Percentiles rank a stretch among this genome's conserved stretches.
Evolutionary conservation across 495 filamentous ascomycete genomes (phyloP).

Genomic region (Delitschia confertaspora): DNA sequence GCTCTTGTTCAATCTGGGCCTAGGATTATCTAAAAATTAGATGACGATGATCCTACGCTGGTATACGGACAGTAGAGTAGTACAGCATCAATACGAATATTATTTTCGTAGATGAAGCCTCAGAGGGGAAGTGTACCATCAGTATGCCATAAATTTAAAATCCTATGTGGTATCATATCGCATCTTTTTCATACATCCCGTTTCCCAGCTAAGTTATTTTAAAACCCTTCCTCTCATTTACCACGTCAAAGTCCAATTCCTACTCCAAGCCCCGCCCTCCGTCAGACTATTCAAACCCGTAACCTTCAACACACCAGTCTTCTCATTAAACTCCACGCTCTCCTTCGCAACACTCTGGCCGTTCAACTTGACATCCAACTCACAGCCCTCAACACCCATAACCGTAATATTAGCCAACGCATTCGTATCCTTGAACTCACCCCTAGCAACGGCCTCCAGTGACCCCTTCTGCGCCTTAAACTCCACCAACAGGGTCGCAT

Average conservation of each 20-base stretch:
- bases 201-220: too few relatives aligned
- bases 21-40: too few relatives aligned
- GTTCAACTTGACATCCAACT: slow-evolving; percentile 45
- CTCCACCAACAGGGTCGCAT: slow-evolving; percentile 38
- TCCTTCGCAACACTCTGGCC: slow-evolving; percentile 35
- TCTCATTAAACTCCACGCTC: slow-evolving; percentile 43
- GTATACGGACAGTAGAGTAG: too few relatives aligned
- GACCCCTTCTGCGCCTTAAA: slow-evolving; percentile 44
- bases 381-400: slow-evolving; percentile 46
- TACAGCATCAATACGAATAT: too few relatives aligned
- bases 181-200: too few relatives aligned
- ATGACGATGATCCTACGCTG: too few relatives aligned
- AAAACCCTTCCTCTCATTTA: too few relatives aligned
- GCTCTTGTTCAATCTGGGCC: too few relatives aligned
- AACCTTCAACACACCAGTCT: slow-evolving; percentile 42
- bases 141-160: too few relatives aligned
- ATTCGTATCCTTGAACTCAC: slow-evolving; percentile 52
- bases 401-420: slow-evolving; percentile 58
- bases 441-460: slow-evolving; percentile 42
- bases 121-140: too few relatives aligned
- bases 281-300: slow-evolving; percentile 45
- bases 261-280: slow-evolving; percentile 45
- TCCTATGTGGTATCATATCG: too few relatives aligned
- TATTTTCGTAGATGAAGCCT: too few relatives aligned
- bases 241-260: slow-evolving; percentile 54